Base-by-base conservation (phyloP, 108 stramenopile genomes). In the Discostella pseudostelligera region DNA sequence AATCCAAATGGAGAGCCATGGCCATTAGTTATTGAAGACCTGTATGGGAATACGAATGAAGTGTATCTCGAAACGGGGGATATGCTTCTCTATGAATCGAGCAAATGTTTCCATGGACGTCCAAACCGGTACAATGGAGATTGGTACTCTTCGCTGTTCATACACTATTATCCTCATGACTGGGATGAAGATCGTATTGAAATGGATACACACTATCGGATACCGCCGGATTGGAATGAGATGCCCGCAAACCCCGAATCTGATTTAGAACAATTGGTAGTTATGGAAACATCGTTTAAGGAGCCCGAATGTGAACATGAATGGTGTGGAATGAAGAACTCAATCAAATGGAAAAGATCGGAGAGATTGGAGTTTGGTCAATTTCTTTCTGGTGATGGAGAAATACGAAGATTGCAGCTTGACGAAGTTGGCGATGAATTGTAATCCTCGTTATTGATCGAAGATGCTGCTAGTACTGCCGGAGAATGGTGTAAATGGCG, bases 1-100 rank as follows among this genome's bases (percentile, higher is more conserved):
- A 77, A 72, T 7, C 88, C 84, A 9, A 87, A 89, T 48, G 79
- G 82, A 3, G 83, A 86, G 49, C 84, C 84, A 13, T 93, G 88
- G 92, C 87, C 86, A 13, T 81, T 85, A 56, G 80, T 86, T 2
- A 80, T 85, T 40, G 84, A 85, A 74, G 81, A 75, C 57, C 81
- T 78, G 65, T 63, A 78, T 6, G 84, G 84, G 0, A 80, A 78
- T 54, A 68, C 64, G 17, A 74, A 81, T 57, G 64, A 76, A 56
- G 74, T 85, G 4, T 74, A 69, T 26, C 62, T 88, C 36, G 68
- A 79, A 40, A 64, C 75, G 20, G 87, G 87, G 0, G 87, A 88
- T 54, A 36, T 88, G 46, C 24, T 88, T 10, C 76, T 88, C 16
- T 88, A 88, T 53, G 87, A 88, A 76, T 62, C 64, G 28, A 74